Base-by-base conservation (phyloP, 2,329 filamentous ascomycete species). In the Aureobasidium subglaciale region DNA sequence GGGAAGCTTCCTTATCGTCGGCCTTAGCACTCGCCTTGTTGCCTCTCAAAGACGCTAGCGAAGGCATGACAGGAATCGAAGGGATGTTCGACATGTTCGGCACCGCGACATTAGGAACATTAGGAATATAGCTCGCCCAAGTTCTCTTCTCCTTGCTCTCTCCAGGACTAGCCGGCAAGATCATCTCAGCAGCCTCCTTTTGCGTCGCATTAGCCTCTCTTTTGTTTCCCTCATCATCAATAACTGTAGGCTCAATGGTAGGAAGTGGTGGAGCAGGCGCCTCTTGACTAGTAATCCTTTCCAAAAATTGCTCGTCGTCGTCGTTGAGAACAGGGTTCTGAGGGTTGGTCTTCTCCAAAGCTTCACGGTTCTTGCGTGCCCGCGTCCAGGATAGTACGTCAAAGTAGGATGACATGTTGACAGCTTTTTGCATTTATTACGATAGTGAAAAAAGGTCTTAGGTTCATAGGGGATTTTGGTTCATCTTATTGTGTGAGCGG, bases 271-370 rank as follows among this genome's bases (percentile, higher is more conserved):
- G 72, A 1, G 72, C 70, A 3, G 69, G 69, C 46, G 69, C 65
- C 16, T 72, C 69, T 32, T 75, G 71, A 7, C 75, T 72, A 3
- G 75, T 76, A 29, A 83, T 75, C 30, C 70, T 70, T 54, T 74
- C 71, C 30, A 84, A 67, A 61, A 83, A 84, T 52, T 74, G 71
- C 61, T 84, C 78, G 59, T 85, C 82, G 62, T 83, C 81, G n/a
- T 79, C 74, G 16, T 78, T 81, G n/a, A 84, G 65, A 2, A 84
- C 75, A 5, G 75, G 64, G 63, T 68, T 63, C n/a, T 66, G 62
- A 6, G 68, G 67, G 38, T 69, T 68, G 8, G 60, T 67, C 56
- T 67, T 67, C 50, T 68, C 60, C 15, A 69, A 62, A n/a, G 66
- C 64, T 49, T 69, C 66, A 32, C 62, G 64, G 59, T 70, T 68